Percentiles rank a stretch among this genome's conserved stretches.
These are phyloP conservation scores for Pyrenula aspistea DNA, from an alignment of 495 filamentous ascomycete genomes.

Conservation along the genomic window DNA sequence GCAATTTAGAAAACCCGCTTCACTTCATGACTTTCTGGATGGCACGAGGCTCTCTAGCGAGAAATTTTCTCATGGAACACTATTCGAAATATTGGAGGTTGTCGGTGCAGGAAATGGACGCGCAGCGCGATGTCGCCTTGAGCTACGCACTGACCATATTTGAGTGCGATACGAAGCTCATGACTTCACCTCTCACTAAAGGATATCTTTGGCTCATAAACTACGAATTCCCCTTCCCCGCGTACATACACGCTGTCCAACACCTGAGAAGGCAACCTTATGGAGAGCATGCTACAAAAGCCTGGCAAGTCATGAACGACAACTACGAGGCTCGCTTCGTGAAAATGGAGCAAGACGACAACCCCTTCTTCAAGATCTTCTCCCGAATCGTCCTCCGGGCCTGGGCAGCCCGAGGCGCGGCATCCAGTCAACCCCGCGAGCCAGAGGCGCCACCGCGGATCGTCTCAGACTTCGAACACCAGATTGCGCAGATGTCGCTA, in stretches of 20 bases:
- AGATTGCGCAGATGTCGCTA: conserved; percentile 9
- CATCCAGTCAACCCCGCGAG: conserved; percentile 9
- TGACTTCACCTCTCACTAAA: conserved; percentile 29
- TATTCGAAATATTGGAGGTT: conserved; percentile 19
- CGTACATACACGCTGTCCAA: conserved; percentile 36
- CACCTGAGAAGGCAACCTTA: conserved; percentile 27
- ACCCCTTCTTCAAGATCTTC: conserved; percentile 29
- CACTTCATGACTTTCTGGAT: conserved; percentile 44
- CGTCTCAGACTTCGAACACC: conserved; percentile 22
- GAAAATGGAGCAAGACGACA: conserved; percentile 5
- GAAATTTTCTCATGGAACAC: conserved; percentile 30
- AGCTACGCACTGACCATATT: conserved; percentile 29
- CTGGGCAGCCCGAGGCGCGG: conserved; percentile 26
- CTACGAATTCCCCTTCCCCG: conserved; percentile 39
- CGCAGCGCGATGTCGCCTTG: conserved; percentile 23
- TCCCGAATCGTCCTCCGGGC: conserved; percentile 28
- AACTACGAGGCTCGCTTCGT: conserved; percentile 32
- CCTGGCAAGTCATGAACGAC: conserved; percentile 38
- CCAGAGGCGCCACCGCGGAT: conserved; percentile 22
- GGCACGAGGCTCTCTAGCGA: conserved; percentile 30
- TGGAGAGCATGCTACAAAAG: conserved; percentile 14
- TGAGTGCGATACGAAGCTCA: conserved; percentile 36
- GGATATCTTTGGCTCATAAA: conserved; percentile 32
- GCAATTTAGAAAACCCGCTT: conserved; percentile 34
- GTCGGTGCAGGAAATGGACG: conserved; percentile 12